Conservation (phyloP, 495 filamentous ascomycete genomes). For the Aspergillus affinis region DNA sequence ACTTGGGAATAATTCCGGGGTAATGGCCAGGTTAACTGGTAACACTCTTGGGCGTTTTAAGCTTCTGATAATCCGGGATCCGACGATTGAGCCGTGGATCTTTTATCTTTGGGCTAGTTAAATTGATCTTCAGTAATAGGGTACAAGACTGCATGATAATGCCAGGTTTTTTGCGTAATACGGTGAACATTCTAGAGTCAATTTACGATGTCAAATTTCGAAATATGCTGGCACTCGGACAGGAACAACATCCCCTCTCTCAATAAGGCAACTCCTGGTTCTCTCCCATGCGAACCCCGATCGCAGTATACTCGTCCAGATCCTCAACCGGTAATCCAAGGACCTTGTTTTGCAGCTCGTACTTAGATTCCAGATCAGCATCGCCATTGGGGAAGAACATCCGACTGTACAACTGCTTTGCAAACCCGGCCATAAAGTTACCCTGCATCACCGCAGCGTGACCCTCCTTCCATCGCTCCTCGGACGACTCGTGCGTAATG, state of each 20-base stretch:
- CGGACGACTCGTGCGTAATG: constrained; percentile 40
- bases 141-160: too few species aligned
- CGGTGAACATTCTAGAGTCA: too few species aligned
- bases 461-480: constrained; percentile 45
- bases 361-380: constrained; percentile 39
- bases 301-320: constrained; percentile 51
- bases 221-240: too few species aligned
- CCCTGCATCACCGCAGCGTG: constrained; percentile 33
- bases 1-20: too few species aligned
- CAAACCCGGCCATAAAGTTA: constrained; percentile 35
- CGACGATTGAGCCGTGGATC: too few species aligned
- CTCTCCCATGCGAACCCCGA: not conserved
- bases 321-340: constrained; percentile 59
- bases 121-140: too few species aligned
- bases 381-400: constrained; percentile 50
- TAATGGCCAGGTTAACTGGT: too few species aligned
- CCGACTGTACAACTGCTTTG: constrained; percentile 47
- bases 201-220: too few species aligned
- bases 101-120: too few species aligned
- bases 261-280: not conserved
- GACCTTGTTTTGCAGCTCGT: constrained; percentile 45
- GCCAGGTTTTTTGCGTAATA: too few species aligned
- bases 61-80: too few species aligned
- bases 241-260: not conserved
- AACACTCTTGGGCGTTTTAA: too few species aligned